Evolutionary conservation across 2,329 filamentous ascomycete genomes (phyloP), one percentile per base, ranked within the genome.

Genomic region (Fusarium austroafricanum): DNA sequence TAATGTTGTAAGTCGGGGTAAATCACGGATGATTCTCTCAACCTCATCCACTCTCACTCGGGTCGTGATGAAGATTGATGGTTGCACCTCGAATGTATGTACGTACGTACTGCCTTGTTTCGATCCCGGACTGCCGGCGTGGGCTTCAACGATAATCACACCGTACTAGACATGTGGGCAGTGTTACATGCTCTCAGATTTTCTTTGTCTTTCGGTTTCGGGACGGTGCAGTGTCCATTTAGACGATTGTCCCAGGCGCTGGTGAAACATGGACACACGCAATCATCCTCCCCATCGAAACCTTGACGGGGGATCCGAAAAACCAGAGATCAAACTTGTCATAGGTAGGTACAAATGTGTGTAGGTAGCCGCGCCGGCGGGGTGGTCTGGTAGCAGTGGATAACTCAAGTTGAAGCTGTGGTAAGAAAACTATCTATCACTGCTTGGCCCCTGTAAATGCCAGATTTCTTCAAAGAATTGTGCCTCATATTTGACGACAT

Each of bases 201-300:
- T 40, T 62, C 61, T 54, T 67, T 63, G 55, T 62, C 51, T 46
- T 45, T 31, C 18, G 26, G 26, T 44, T 40, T 57, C 55, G 47
- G 52, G 42, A 45, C 33, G 26, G 35, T 52, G 49, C 38, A 26
- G 35, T 52, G 44, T 47, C 56, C 59, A 65, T 61, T 47, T 18
- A 54, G 56, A 57, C 51, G 42, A 33, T 33, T 56, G 54, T 52
- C 44, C 51, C 46, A 65, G 55, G 57, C 55, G 58, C 57, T 69
- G 46, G 71, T 73, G 69, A 73, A 73, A 73, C 71, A 67, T 39
- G 59, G 55, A 47, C 50, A 61, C 52, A 71, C 57, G 55, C 68
- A 68, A 70, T 53, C 61, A 70, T 42, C 29, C 39, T 45, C 42
- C 23, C 42, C 31, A 47, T 55, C 17, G 40, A 70, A 45, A 39